Base-by-base conservation (phyloP, 495 filamentous ascomycete genomes). In the Penicillium cosmopolitanum region DNA sequence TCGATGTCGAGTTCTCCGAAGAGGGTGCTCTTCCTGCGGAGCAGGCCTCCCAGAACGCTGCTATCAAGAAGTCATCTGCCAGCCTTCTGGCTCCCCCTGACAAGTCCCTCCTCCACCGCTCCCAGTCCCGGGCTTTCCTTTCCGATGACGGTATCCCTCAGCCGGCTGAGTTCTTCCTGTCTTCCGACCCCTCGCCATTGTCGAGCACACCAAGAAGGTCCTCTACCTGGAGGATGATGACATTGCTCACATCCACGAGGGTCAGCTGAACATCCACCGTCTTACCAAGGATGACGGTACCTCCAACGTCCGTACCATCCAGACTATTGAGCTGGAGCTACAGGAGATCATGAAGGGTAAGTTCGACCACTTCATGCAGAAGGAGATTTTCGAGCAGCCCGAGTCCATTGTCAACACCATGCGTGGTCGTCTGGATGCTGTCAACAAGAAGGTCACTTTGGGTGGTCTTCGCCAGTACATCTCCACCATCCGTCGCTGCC, bases 281-380 rank as follows among this genome's bases (percentile, higher is more conserved):
- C 83, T 98, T 53, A 94, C 88, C 71, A 98, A 98, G 84, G 88
- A 92, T 68, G 94, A 98, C 78, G 96, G 95, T 53, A 91, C 90
- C 63, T 96, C 92, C 71, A 96, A 97, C 70, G 93, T 98, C 54
- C 92, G 95, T 68, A 90, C 89, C 53, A 98, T 98, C 75, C 95
- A 98, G 82, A 98, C 95, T 44, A 85, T 98, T 55, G 95, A 98
- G 80, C 87, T 98, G 42, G 92, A 98, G 84, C 87, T 98, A 55
- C 95, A 98, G 80, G 95, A 98, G 80, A 98, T 98, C 76, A 98
- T 98, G 95, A 98, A 98, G 86, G 95, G 95, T 71, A 96, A 94
- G 70, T 98, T 98, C 77, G 95, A 98, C 72, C 95, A 98, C 77
- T 98, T 97, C 83, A 98, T 98, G 95, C 96, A 98, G 73, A 98